These are phyloP conservation scores for Phaseolus coccineus DNA, from an alignment of 331 rosid species.

Conservation along the genomic window DNA sequence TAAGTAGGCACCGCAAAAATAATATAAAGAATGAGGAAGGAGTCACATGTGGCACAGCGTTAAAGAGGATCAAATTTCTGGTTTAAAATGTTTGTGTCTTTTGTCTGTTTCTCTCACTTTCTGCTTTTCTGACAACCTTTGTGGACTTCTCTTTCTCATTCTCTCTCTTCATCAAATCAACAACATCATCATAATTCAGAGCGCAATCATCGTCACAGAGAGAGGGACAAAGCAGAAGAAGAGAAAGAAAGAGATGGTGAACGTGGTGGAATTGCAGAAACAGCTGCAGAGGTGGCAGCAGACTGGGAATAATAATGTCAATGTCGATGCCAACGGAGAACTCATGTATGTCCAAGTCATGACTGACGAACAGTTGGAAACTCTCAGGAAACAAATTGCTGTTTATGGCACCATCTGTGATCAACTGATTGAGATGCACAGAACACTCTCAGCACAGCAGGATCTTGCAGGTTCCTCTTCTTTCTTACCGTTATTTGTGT, in stretches of 20 bases:
- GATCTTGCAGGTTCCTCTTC: slow-evolving; percentile 77
- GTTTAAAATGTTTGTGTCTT: slow-evolving; percentile 23
- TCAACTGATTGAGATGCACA: slow-evolving; percentile 89
- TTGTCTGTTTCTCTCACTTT: slow-evolving; percentile 45
- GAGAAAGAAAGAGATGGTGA: slow-evolving; percentile 42
- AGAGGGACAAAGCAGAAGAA: not conserved
- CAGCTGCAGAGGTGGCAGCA: slow-evolving; percentile 51
- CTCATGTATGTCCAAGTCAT: slow-evolving; percentile 81
- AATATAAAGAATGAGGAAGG: not conserved
- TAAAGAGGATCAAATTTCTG: slow-evolving; percentile 13
- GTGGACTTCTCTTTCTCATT: slow-evolving; percentile 39
- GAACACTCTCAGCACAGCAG: slow-evolving; percentile 75
- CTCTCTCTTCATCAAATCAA: not conserved
- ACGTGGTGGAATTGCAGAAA: slow-evolving; percentile 58
- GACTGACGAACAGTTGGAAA: slow-evolving; percentile 97
- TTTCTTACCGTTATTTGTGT: not conserved
- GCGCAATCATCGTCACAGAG: not conserved
- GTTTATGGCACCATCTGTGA: slow-evolving; percentile 85
- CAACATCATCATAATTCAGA: not conserved
- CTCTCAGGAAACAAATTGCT: slow-evolving; percentile 87
- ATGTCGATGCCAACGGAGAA: slow-evolving; percentile 24
- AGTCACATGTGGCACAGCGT: slow-evolving; percentile 40
- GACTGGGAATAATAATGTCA: slow-evolving; percentile 9
- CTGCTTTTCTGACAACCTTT: slow-evolving; percentile 32
- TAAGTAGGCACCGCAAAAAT: not conserved